Percentiles rank a stretch among this genome's conserved stretches.
phyloP scores from a whole-genome alignment of 2,329 filamentous ascomycete species.

The Apiospora kogelbergensis region DNA sequence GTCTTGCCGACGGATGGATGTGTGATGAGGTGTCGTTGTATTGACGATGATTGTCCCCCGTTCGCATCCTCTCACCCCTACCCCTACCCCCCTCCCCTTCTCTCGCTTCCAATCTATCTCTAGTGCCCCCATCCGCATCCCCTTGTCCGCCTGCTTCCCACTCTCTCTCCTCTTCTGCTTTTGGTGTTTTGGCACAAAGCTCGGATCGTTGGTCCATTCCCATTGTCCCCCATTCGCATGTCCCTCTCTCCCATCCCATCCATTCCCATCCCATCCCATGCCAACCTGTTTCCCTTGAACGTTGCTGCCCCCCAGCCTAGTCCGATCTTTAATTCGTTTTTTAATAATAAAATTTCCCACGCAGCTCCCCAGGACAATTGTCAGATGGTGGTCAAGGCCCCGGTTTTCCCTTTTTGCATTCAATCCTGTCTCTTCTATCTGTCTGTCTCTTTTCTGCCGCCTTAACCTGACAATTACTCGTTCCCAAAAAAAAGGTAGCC shows the following conservation, averaged over 20 bases:
- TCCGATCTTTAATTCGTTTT: slow-evolving; percentile 37
- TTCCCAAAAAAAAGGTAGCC: slow-evolving; percentile 49
- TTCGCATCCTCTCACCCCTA: neutral
- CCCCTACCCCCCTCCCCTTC: neutral
- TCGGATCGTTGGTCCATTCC: slow-evolving; percentile 2
- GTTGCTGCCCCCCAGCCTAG: slow-evolving; percentile 27
- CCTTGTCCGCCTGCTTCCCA: neutral
- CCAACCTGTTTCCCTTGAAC: slow-evolving; percentile 10
- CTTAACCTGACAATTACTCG: slow-evolving; percentile 44
- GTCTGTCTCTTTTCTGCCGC: slow-evolving; percentile 23
- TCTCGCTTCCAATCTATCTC: neutral
- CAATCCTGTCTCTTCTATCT: slow-evolving; percentile 12
- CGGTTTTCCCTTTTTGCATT: slow-evolving; percentile 42
- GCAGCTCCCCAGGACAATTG: slow-evolving; percentile 36
- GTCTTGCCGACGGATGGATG: slow-evolving; percentile 14
- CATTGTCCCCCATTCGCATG: slow-evolving; percentile 19
- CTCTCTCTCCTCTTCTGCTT: neutral
- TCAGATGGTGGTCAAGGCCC: slow-evolving; percentile 36
- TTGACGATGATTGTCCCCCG: neutral
- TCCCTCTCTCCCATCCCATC: slow-evolving; percentile 18
- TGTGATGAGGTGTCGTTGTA: neutral
- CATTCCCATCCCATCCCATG: slow-evolving; percentile 16
- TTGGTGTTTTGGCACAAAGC: slow-evolving; percentile 3
- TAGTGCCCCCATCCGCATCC: slow-evolving; percentile 5
- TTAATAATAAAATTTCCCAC: slow-evolving; percentile 39